Base-by-base conservation (phyloP, 495 filamentous ascomycete genomes). In the Cryomyces minteri region DNA sequence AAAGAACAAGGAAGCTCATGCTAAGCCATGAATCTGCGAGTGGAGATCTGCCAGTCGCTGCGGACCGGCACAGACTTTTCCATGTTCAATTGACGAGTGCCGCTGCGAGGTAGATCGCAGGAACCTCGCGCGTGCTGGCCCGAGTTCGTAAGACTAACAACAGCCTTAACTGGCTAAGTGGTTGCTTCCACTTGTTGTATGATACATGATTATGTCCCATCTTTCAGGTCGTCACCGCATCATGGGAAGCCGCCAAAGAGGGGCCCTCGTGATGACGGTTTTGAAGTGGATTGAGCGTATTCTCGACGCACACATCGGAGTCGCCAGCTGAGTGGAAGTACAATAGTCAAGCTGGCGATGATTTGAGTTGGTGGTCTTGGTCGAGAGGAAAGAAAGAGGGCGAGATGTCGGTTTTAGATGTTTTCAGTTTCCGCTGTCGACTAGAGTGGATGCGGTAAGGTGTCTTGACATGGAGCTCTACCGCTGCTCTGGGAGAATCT, bases 231-330 rank as follows among this genome's bases (percentile, higher is more conserved):
- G 87, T 94, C 88, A 87, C 63, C 84, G 77, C 70, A 77, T 96
- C 88, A 88, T 96, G 88, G 84, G 64, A 71, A 78, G 79, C 85
- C 57, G 62, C 70, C 60, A 61, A 25, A 43, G 52, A 58, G 62
- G 58, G 59, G 78, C 84, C 82, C 88, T 96, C 88, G 82, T 85
- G 81, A 85, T 77, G 77, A 95, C 86, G 88, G 88, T 96, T 96
- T 96, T 96, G 84, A 84, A 79, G 82, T 76, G 80, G 75, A 69
- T 68, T 66, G 56, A 61, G 57, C 65, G 70, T 69, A 58, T 63
- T 88, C 83, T 88, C 67, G 82, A 84, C 88, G 72, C 77, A 84
- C 78, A 62, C 74, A 82, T 82, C 78, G 80, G 80, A 87, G 69
- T 83, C 76, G 77, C 69, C 80, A 86, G 80, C 69, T 69, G 76